These are phyloP conservation scores for Dittrichia graveolens DNA, from an alignment of 129 eudicot genomes.

Conservation along the genomic window DNA sequence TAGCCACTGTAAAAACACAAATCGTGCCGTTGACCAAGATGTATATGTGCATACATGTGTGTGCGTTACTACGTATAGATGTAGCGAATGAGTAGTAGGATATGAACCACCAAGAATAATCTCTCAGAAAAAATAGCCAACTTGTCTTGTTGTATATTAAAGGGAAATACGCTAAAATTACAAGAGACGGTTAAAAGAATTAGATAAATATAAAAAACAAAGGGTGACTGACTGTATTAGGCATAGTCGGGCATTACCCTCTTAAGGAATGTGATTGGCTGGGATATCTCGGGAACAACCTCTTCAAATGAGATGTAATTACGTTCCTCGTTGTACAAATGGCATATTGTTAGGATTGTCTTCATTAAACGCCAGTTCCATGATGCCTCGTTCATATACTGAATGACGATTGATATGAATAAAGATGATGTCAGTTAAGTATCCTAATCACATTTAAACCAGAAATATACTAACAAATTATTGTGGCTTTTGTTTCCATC, in stretches of 20 bases:
- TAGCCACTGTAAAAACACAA: too few species aligned
- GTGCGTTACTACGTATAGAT: too few species aligned
- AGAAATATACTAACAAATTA: neutral
- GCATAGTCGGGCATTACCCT: constrained; percentile 85
- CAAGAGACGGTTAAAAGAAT: neutral
- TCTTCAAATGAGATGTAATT: constrained; percentile 80
- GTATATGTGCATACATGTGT: too few species aligned
- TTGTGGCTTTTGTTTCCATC: neutral
- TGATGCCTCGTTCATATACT: constrained; percentile 87
- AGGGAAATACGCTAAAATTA: neutral
- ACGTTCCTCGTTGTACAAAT: constrained; percentile 64
- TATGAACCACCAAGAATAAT: constrained; percentile 26
- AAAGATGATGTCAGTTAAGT: constrained; percentile 5
- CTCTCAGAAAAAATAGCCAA: neutral
- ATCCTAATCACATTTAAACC: neutral
- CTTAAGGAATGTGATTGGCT: constrained; percentile 68
- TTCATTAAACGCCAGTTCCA: constrained; percentile 99
- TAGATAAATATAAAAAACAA: neutral
- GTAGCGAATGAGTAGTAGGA: neutral
- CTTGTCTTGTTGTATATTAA: constrained; percentile 1
- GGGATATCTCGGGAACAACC: constrained; percentile 73
- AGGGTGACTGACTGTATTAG: constrained; percentile 28
- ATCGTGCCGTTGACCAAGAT: too few species aligned
- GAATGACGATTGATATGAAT: constrained; percentile 6
- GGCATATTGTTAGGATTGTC: constrained; percentile 83